phyloP scores from a whole-genome alignment of 805 yeast genomes.

The Metschnikowia drakensbergensis region DNA sequence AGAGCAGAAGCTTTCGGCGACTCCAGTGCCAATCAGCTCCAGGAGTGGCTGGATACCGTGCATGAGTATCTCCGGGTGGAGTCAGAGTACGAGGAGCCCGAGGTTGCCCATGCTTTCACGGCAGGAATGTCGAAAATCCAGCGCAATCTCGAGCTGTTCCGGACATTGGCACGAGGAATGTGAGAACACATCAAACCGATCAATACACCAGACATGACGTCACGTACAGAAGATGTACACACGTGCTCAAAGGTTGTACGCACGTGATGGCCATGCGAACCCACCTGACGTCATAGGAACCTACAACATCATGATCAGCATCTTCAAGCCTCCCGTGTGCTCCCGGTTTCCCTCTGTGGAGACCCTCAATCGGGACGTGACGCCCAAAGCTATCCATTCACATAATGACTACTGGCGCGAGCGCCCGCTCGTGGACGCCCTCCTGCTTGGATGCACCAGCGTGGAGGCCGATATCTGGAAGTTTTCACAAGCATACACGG shows the following conservation, averaged over 20 bases:
- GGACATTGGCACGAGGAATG: neutral
- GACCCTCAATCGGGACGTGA: conserved; percentile 33
- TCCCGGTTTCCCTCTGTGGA: conserved; percentile 18
- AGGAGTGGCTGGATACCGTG: neutral
- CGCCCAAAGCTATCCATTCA: conserved; percentile 51
- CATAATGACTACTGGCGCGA: conserved; percentile 69
- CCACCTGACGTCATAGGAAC: neutral
- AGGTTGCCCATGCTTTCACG: neutral
- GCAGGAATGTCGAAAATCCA: neutral
- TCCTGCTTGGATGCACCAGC: conserved; percentile 50
- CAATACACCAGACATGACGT: no score
- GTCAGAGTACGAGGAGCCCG: neutral
- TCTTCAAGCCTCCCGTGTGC: conserved; percentile 7
- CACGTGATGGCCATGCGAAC: neutral
- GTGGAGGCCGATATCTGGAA: conserved; percentile 69
- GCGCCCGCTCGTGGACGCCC: conserved; percentile 56
- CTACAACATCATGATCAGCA: conserved; percentile 11
- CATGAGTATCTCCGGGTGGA: neutral
- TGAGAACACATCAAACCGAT: neutral
- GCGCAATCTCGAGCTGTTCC: neutral
- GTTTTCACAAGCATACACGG: conserved; percentile 32
- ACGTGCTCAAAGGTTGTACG: neutral
- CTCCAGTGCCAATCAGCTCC: neutral
- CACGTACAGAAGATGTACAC: neutral
- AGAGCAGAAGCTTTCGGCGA: neutral